Evolutionary conservation across 139 green algal genomes (phyloP), one percentile per base, ranked within the genome.

Genomic region (Coccomyxa sp.): DNA sequence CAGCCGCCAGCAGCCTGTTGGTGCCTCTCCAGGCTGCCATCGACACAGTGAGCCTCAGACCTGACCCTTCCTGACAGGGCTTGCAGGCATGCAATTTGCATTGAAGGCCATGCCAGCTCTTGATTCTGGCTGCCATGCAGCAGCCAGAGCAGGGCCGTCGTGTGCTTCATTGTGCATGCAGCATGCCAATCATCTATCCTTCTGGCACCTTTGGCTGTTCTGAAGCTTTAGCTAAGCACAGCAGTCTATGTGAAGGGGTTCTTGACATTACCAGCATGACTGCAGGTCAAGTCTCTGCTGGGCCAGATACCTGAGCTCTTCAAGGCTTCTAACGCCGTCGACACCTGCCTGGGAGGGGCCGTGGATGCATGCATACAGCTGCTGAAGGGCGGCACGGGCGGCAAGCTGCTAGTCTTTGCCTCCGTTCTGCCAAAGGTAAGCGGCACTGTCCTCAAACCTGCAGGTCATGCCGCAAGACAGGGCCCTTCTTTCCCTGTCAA

Each of bases 371-470:
- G 88, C 3, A 79, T 96, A 3, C 79, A 92, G 72, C 86, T 89
- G 41, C 83, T 97, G 4, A 90, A 92, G 76, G 71, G 44, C 16
- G 80, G 74, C 1, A 84, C 38, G 35, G 94, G 94, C 70, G 94
- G 94, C 64, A 95, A 93, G 80, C 69, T 97, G 64, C 85, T 94
- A 79, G 90, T 87, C 7, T 97, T 97, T 78, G 72, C 96, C 33
- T 78, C 82, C 38, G 80, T 55, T 36, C 83, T 96, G 78, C 90
- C 93, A n/a, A 88, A 82, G 44, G 71, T 35, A 16, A n/a, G n/a
- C n/a, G n/a, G n/a, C n/a, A n/a, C n/a, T n/a, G n/a, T n/a, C n/a
- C n/a, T n/a, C n/a, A n/a, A n/a, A n/a, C n/a, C n/a, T n/a, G n/a
- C n/a, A n/a, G n/a, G n/a, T n/a, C n/a, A n/a, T n/a, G n/a, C n/a